Conservation (phyloP, 1,284 basidiomycete species). For the Irpex sp. region DNA sequence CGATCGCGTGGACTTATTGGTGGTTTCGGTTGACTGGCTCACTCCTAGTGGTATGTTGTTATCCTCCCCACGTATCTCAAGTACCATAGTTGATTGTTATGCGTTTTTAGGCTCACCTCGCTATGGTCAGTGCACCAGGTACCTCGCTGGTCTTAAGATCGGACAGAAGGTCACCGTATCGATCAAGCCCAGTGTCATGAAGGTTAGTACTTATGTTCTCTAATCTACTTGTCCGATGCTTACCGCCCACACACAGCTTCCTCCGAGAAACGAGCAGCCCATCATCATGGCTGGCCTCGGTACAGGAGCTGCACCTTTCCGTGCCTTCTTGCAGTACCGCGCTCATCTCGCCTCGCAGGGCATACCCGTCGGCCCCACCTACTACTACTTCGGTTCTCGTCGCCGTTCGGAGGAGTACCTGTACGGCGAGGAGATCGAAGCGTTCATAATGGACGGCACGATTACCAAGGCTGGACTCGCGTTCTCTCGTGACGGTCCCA, state of each 20-base stretch:
- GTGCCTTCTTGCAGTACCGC: conserved; percentile 95
- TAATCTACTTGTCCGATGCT: not conserved
- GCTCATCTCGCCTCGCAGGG: conserved; percentile 78
- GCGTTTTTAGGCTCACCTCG: conserved; percentile 56
- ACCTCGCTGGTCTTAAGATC: conserved; percentile 77
- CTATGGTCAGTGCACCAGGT: conserved; percentile 95
- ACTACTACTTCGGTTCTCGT: conserved; percentile 98
- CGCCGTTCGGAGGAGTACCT: conserved; percentile 94
- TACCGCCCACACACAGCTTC: conserved; percentile 48
- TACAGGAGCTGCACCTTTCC: conserved; percentile 97
- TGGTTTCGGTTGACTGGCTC: conserved; percentile 95
- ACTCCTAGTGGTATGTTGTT: conserved; percentile 68
- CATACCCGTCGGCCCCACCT: conserved; percentile 80
- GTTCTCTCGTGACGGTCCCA: conserved; percentile 89
- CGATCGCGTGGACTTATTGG: conserved; percentile 87
- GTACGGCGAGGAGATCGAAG: conserved; percentile 90
- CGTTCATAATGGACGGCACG: conserved; percentile 76
- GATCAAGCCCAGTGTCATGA: conserved; percentile 99
- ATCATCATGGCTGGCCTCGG: conserved; percentile 99
- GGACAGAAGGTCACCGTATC: conserved; percentile 97
- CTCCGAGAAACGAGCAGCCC: conserved; percentile 80
- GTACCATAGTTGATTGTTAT: conserved; percentile 1
- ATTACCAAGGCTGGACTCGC: conserved; percentile 90
- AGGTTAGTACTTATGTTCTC: conserved; percentile 45
- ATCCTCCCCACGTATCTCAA: not conserved